phyloP scores from a whole-genome alignment of 2,329 filamentous ascomycete genomes.

The Tolypocladium tropicale region DNA sequence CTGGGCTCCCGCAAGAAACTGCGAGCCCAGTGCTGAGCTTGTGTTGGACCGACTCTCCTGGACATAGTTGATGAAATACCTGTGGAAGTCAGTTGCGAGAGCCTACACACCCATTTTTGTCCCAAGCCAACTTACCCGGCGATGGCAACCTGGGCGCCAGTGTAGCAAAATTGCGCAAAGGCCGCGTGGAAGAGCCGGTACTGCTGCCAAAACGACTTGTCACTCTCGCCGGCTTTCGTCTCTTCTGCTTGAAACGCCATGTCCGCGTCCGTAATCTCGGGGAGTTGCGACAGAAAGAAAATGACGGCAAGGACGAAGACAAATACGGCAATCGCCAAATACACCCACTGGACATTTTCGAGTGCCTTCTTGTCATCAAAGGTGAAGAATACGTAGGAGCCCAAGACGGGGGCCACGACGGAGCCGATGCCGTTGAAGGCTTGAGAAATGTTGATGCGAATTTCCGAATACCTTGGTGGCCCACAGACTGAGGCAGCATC shows the following conservation, averaged over 20 bases:
- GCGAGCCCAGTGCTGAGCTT: conserved; percentile 41
- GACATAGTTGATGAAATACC: conserved; percentile 65
- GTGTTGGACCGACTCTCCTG: conserved; percentile 47
- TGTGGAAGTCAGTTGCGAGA: conserved; percentile 1
- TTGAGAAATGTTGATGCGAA: conserved; percentile 68
- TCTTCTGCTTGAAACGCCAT: conserved; percentile 52
- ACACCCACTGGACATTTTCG: conserved; percentile 65
- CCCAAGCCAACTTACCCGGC: conserved; percentile 19
- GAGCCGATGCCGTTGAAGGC: conserved; percentile 69
- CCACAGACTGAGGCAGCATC: conserved; percentile 25
- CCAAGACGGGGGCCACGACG: conserved; percentile 61
- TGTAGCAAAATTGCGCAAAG: conserved; percentile 70
- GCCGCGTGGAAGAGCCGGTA: conserved; percentile 69
- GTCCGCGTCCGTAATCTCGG: conserved; percentile 59
- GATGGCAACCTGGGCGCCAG: conserved; percentile 58
- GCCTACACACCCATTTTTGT: not conserved
- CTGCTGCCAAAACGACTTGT: conserved; percentile 57
- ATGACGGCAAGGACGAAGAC: conserved; percentile 54
- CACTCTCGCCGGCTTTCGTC: conserved; percentile 40
- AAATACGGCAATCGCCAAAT: conserved; percentile 62
- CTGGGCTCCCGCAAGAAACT: conserved; percentile 65
- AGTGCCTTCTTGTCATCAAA: conserved; percentile 46
- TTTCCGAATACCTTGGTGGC: conserved; percentile 60
- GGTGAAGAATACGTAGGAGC: conserved; percentile 64
- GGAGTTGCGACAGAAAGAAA: conserved; percentile 57